These are phyloP conservation scores for Monosiga brevicollis DNA, from an alignment of 78 protist species.

Conservation along the genomic window DNA sequence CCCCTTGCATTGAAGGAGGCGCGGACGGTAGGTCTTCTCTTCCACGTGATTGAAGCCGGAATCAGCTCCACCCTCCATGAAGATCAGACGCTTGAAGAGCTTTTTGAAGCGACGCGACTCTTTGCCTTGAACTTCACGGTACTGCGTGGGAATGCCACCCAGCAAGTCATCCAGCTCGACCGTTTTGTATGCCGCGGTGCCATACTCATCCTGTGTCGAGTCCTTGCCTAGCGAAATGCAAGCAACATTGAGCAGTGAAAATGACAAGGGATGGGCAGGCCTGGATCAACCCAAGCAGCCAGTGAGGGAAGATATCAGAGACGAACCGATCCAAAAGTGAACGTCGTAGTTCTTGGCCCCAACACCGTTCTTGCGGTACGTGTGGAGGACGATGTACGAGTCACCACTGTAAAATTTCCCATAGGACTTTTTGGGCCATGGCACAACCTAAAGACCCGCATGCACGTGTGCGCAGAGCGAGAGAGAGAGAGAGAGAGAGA, in stretches of 20 bases:
- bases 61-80: constrained; percentile 17
- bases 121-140: constrained; percentile 47
- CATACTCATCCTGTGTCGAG: constrained; percentile 66
- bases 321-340: neutral
- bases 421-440: neutral
- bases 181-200: constrained; percentile 75
- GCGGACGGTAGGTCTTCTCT: constrained; percentile 12
- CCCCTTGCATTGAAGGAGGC: constrained; percentile 34
- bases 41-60: constrained; percentile 25
- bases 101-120: constrained; percentile 12
- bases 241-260: neutral
- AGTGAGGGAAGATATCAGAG: too few species aligned
- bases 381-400: constrained; percentile 30
- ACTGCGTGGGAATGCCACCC: constrained; percentile 54
- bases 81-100: neutral
- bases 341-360: neutral
- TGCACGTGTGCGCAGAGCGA: neutral
- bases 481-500: too few species aligned
- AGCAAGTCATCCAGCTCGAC: constrained; percentile 62
- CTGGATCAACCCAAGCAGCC: neutral
- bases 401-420: constrained; percentile 29
- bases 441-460: too few species aligned
- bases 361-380: neutral
- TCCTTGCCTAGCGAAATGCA: constrained; percentile 35
- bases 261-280: neutral